Base-by-base conservation (phyloP, 257 asterid species). In the Solanum chaucha region DNA sequence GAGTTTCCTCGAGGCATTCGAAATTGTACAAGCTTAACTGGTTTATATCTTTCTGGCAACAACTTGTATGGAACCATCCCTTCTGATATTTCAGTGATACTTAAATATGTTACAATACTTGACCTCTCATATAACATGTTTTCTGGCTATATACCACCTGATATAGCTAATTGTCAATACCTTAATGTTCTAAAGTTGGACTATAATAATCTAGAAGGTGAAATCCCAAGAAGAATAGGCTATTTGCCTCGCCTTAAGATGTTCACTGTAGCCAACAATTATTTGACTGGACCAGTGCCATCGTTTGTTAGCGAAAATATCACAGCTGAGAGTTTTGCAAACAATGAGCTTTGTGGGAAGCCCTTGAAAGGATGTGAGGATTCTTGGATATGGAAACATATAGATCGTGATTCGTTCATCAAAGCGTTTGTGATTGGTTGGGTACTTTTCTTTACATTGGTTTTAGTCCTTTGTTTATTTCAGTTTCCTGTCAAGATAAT, bases 21-120 rank as follows among this genome's bases (percentile, higher is more conserved):
- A 40, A 41, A 65, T 7, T 88, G 92, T 59, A n/a, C 85, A 3
- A 24, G 51, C 8, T 30, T 90, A 20, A 73, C 86, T 0, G 65
- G 48, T 20, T 82, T 90, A 87, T 34, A 90, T 68, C 64, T 90
- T 46, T 88, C 92, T 2, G 36, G 5, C 32, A 88, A 90, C 73
- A 73, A 87, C 11, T 51, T 88, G 55, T 19, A 80, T 35, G 92
- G 92, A 32, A 28, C 70, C 1, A 88, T 88, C 59, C 92, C 89
- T 65, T 36, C 83, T 0, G 75, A 90, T 65, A 85, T 90, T 22
- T 24, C 68, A 1, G 8, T 36, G 2, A 11, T 85, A 24, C 8
- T 87, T 19, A 5, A n/a, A 9, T 10, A 1, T 64, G 20, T 85
- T 26, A 74, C 48, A 2, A 1, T 1, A 7, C 88, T 90, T n/a